phyloP scores from a whole-genome alignment of 1,139 yeast species.

The Tardiomyces depauwii region DNA sequence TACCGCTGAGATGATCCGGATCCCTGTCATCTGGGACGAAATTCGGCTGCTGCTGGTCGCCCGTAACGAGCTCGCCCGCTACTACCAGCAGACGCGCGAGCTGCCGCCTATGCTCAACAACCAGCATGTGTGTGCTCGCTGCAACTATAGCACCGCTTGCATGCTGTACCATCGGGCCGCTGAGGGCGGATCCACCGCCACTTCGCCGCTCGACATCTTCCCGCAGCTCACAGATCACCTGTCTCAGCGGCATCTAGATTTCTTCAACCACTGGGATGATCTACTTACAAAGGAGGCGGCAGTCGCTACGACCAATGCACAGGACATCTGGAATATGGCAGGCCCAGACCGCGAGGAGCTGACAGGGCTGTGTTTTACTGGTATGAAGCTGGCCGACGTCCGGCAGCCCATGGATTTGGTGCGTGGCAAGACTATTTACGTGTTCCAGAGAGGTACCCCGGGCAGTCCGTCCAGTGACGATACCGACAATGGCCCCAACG shows the following conservation, averaged over 20 bases:
- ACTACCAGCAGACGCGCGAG: constrained; percentile 25
- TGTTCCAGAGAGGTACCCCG: no score
- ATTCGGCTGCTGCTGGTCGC: constrained; percentile 55
- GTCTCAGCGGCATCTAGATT: constrained; percentile 34
- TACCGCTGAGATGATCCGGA: constrained; percentile 40
- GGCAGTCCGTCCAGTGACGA: no score
- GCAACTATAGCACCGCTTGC: constrained; percentile 53
- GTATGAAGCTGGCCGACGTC: no score
- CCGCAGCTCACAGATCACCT: constrained; percentile 42
- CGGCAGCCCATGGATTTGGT: constrained; percentile 9
- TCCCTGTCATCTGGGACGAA: constrained; percentile 32
- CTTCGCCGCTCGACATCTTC: constrained; percentile 25
- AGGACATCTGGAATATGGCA: constrained; percentile 59
- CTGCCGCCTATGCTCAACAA: constrained; percentile 52
- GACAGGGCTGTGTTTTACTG: neutral
- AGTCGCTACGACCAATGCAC: constrained; percentile 38
- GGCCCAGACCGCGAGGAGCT: constrained; percentile 49
- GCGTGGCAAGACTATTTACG: no score
- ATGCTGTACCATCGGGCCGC: constrained; percentile 52
- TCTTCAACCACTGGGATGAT: constrained; percentile 62
- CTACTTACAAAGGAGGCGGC: constrained; percentile 66
- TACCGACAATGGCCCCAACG: no score
- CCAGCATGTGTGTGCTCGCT: constrained; percentile 51
- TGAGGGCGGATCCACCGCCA: constrained; percentile 40
- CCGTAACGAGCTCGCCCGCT: constrained; percentile 59